These are phyloP conservation scores for Hansenula sp. DNA, from an alignment of 1,139 yeast genomes.

Conservation along the genomic window DNA sequence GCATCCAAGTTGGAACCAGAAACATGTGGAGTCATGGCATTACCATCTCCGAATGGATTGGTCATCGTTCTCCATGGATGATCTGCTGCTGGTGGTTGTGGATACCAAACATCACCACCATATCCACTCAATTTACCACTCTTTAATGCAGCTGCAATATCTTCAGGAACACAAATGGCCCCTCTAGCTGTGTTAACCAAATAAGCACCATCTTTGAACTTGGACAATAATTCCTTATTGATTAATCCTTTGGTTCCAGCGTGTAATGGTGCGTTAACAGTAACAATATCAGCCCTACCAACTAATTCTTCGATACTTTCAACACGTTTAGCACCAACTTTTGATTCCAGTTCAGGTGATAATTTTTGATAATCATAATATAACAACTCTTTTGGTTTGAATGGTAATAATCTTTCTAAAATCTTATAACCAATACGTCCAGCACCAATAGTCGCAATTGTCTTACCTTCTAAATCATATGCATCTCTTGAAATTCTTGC, in stretches of 20 bases:
- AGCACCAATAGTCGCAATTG: conserved; percentile 75
- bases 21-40: conserved; percentile 84
- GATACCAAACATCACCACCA: conserved; percentile 84
- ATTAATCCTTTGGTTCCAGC: conserved; percentile 64
- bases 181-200: conserved; percentile 85
- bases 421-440: conserved; percentile 82
- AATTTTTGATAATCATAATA: conserved; percentile 77
- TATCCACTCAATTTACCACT: conserved; percentile 73
- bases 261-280: conserved; percentile 77
- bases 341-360: conserved; percentile 52
- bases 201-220: conserved; percentile 76
- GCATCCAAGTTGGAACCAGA: conserved; percentile 82
- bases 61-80: conserved; percentile 77
- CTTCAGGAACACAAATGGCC: conserved; percentile 70
- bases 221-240: conserved; percentile 62
- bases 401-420: conserved; percentile 67
- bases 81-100: conserved; percentile 73
- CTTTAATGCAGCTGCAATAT: conserved; percentile 69
- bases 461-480: conserved; percentile 74
- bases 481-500: conserved; percentile 74
- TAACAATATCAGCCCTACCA: conserved; percentile 65
- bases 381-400: conserved; percentile 68
- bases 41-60: conserved; percentile 67
- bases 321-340: conserved; percentile 59
- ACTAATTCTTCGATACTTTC: conserved; percentile 66